A percentile compares a stretch with the other conserved stretches of the same genome.
These are phyloP conservation scores for Globisporangium apiculatum DNA, from an alignment of 352 stramenopile genomes.

Conservation along the genomic window DNA sequence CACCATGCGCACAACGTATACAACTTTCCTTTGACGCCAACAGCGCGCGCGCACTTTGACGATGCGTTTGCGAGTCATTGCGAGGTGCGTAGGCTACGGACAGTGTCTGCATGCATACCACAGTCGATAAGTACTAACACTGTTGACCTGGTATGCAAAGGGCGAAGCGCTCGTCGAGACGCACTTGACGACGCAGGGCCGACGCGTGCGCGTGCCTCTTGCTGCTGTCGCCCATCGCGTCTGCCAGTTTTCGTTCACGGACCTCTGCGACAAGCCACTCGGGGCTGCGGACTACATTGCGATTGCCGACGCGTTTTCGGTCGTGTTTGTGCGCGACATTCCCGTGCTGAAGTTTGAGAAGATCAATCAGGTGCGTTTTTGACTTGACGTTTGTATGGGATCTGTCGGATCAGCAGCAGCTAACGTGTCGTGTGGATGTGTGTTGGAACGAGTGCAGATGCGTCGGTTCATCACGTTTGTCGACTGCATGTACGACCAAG, in stretches of 20 bases:
- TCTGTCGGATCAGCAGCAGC: not conserved
- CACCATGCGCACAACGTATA: constrained; percentile 70
- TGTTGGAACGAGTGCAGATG: constrained; percentile 23
- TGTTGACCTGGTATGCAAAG: not conserved
- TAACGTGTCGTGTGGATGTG: not conserved
- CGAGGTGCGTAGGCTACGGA: constrained; percentile 15
- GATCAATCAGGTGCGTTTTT: constrained; percentile 73
- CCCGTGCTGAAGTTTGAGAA: constrained; percentile 80
- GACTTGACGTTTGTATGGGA: not conserved
- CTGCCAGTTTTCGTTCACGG: constrained; percentile 92
- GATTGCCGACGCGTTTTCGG: constrained; percentile 80
- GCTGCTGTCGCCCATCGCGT: constrained; percentile 41
- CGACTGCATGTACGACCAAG: constrained; percentile 96
- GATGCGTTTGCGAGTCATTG: constrained; percentile 60
- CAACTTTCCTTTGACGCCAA: constrained; percentile 37
- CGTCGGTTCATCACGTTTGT: constrained; percentile 98
- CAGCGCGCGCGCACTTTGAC: constrained; percentile 51
- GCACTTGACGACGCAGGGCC: constrained; percentile 57
- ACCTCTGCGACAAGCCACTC: constrained; percentile 92
- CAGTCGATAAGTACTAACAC: not conserved
- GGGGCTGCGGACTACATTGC: constrained; percentile 93
- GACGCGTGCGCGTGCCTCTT: constrained; percentile 52
- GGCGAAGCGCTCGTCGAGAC: constrained; percentile 42
- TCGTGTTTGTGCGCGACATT: constrained; percentile 92
- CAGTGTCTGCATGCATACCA: not conserved